Evolutionary conservation across 225 moss, liverwort and hornwort genomes (phyloP).

Genomic region (Physcomitrium patens): DNA sequence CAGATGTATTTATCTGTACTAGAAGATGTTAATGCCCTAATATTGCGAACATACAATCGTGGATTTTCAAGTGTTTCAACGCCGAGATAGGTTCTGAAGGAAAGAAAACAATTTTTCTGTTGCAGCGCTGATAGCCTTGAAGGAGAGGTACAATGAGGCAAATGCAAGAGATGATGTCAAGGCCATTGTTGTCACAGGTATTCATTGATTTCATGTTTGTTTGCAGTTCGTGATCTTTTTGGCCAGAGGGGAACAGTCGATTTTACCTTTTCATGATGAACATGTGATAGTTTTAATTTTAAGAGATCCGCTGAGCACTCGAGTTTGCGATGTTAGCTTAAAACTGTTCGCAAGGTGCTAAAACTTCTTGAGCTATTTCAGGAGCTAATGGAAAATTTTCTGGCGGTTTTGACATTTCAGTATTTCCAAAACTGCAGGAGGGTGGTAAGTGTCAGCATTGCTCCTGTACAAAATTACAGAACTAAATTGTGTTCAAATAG

Average conservation of each 20-base stretch:
- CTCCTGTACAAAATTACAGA: background rate
- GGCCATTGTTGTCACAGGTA: conserved; percentile 95
- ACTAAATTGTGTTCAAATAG: background rate
- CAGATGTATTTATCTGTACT: background rate
- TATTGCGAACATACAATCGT: background rate
- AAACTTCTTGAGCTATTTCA: conserved; percentile 38
- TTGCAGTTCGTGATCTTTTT: conserved; percentile 20
- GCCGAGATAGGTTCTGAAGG: conserved; percentile 2
- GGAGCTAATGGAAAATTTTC: conserved; percentile 87
- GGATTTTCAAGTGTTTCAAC: conserved; percentile 17
- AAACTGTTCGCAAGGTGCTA: conserved; percentile 11
- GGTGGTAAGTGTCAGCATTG: conserved; percentile 52
- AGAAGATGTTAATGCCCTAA: background rate
- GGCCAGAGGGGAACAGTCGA: background rate
- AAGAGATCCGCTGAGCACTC: too few relatives aligned
- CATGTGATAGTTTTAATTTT: too few relatives aligned
- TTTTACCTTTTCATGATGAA: too few relatives aligned
- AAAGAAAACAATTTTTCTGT: conserved; percentile 18
- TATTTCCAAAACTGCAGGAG: conserved; percentile 67
- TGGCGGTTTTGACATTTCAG: conserved; percentile 94
- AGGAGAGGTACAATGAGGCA: conserved; percentile 82
- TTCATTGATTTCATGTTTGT: conserved; percentile 19
- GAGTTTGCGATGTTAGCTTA: too few relatives aligned
- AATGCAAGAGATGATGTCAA: conserved; percentile 78
- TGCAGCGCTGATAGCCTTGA: conserved; percentile 83